Evolutionary conservation across 371 early-diverging fungal species (phyloP), one percentile per base, ranked within the genome.

Genomic region (Sporodiniella umbellata): DNA sequence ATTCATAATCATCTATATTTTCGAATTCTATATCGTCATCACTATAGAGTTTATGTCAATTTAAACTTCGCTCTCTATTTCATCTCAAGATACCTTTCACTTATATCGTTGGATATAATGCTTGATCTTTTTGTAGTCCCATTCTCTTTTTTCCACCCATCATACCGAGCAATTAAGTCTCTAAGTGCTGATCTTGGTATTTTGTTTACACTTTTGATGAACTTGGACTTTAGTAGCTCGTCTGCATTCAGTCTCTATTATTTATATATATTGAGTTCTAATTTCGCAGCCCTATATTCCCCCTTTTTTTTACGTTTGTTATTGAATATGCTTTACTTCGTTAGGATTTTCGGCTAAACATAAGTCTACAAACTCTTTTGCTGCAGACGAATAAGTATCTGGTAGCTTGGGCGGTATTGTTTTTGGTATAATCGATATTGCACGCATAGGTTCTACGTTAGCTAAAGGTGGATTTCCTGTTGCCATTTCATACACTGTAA

Each of bases 401-500:
- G 88, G 84, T 26, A 94, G 56, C 42, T 73, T 75, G 1, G 92
- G 83, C 1, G 94, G 94, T 24, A 75, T 68, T 15, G 77, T 71
- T 57, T 74, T 67, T 12, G 95, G 94, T 47, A 97, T 95, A 47
- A 93, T 66, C 37, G 91, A 87, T 33, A 97, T 80, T 1, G 96
- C 96, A 35, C 87, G 79, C 80, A 93, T 87, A 5, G 95, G 95
- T 57, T 95, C 95, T 33, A 88, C 84, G 42, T 96, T 87, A 1
- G 95, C 90, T 48, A 92, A 85, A 0, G 99, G 99, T 5, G 98
- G 99, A 44, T 89, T 91, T 7, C 97, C 97, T 8, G 89, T 92
- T 7, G 93, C 91, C 61, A 98, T 88, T 62, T 98, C 99, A 53
- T 93, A 95, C 11, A 95, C 88, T 3, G 99, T 97, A 51, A 98